These are phyloP conservation scores for Dactylellina leptospora DNA, from an alignment of 2,329 filamentous ascomycete species.

Conservation along the genomic window DNA sequence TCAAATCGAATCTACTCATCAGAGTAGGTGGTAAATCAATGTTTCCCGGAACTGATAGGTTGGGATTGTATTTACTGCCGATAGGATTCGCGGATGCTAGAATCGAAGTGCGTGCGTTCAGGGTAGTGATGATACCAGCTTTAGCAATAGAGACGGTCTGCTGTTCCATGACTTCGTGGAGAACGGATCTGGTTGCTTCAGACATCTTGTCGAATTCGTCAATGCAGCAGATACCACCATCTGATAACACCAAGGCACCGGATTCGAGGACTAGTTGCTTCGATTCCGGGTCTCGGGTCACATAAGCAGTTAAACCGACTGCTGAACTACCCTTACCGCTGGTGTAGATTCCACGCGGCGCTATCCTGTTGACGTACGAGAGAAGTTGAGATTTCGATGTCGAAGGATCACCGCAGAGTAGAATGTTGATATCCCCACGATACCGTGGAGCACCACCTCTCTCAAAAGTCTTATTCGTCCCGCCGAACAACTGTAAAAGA, in stretches of 20 bases:
- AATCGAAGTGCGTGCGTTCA: constrained; percentile 95
- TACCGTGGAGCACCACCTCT: constrained; percentile 96
- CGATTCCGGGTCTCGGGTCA: constrained; percentile 77
- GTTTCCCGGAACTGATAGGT: constrained; percentile 94
- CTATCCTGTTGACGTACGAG: constrained; percentile 96
- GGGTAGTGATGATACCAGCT: constrained; percentile 81
- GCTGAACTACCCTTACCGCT: constrained; percentile 79
- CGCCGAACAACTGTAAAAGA: constrained; percentile 92
- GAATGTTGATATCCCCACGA: constrained; percentile 94
- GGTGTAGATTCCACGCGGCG: constrained; percentile 83
- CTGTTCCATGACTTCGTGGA: constrained; percentile 84
- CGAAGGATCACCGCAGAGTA: constrained; percentile 95
- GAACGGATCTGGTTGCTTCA: constrained; percentile 75
- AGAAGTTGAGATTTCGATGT: constrained; percentile 95
- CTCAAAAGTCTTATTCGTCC: constrained; percentile 96
- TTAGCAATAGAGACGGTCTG: constrained; percentile 81
- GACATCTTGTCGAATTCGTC: constrained; percentile 85
- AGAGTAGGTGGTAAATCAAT: constrained; percentile 96
- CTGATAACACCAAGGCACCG: constrained; percentile 76
- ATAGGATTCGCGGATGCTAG: constrained; percentile 97
- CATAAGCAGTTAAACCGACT: constrained; percentile 79
- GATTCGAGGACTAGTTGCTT: constrained; percentile 78
- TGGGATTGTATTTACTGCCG: constrained; percentile 95
- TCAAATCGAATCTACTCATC: constrained; percentile 93
- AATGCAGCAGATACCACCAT: constrained; percentile 80